phyloP scores from a whole-genome alignment of 2,329 filamentous ascomycete species.

The Aspergillus sp. region DNA sequence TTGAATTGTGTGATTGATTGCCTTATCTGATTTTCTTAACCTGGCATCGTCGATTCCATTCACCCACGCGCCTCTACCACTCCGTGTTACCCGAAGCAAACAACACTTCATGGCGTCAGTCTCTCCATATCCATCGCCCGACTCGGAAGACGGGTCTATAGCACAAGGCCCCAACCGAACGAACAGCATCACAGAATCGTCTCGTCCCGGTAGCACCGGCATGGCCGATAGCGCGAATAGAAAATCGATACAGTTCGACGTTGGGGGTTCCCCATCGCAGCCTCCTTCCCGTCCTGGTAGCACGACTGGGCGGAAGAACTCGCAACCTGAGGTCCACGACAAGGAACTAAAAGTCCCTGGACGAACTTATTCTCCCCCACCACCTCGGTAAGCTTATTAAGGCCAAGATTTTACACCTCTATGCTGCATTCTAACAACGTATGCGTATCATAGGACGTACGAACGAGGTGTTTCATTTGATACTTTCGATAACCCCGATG shows the following conservation, averaged over 20 bases:
- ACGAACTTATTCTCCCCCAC: constrained; percentile 40
- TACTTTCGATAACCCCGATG: constrained; percentile 67
- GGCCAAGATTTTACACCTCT: background rate
- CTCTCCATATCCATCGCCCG: constrained; percentile 14
- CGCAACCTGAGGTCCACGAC: constrained; percentile 24
- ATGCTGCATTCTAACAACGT: background rate
- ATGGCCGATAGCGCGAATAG: constrained; percentile 29
- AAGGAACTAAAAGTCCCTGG: constrained; percentile 25
- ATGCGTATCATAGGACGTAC: constrained; percentile 53
- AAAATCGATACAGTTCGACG: constrained; percentile 42
- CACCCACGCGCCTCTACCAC: background rate
- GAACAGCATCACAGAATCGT: constrained; percentile 15
- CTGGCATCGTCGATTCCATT: background rate
- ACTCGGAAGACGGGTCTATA: constrained; percentile 5
- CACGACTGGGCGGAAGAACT: constrained; percentile 26
- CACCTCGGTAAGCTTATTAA: constrained; percentile 36
- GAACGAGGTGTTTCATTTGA: constrained; percentile 71
- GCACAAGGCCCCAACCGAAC: constrained; percentile 2
- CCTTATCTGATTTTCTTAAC: background rate
- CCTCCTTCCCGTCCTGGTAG: constrained; percentile 29
- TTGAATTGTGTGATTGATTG: constrained; percentile 2
- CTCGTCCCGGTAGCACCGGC: constrained; percentile 18
- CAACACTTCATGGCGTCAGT: constrained; percentile 9
- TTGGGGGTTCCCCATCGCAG: constrained; percentile 29
- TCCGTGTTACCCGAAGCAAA: background rate